Percentiles rank a stretch among this genome's conserved stretches.
Conservation (phyloP, 176 grass and related monocot species). For the Puya raimondii region DNA sequence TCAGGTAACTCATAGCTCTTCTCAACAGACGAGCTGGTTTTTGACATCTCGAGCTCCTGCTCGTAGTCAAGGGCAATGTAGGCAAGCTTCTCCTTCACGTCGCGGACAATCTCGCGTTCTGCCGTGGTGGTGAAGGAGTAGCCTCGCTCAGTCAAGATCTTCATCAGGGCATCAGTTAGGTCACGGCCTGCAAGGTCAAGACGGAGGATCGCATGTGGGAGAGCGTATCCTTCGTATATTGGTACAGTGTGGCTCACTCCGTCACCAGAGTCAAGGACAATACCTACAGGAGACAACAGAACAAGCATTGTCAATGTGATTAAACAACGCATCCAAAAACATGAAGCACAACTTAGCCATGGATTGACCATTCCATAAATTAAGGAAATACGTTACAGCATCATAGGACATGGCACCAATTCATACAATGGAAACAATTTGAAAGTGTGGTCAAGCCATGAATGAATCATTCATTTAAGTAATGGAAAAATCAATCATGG, state of each 20-base stretch:
- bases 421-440: background rate
- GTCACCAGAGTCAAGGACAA: constrained; percentile 6
- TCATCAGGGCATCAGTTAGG: constrained; percentile 20
- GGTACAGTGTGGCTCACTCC: constrained; percentile 14
- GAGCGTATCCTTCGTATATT: constrained; percentile 3
- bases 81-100: constrained; percentile 14
- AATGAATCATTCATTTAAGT: background rate
- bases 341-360: background rate
- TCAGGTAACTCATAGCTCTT: constrained; percentile 17
- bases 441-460: background rate
- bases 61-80: constrained; percentile 20
- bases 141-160: constrained; percentile 21
- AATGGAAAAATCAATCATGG: background rate
- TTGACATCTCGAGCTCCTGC: constrained; percentile 11
- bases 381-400: no score
- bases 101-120: constrained; percentile 16
- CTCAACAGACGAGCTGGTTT: constrained; percentile 14
- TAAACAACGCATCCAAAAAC: background rate
- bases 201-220: constrained; percentile 7
- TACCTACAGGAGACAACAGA: background rate
- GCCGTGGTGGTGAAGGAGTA: constrained; percentile 15
- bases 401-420: background rate
- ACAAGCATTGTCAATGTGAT: background rate
- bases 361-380: no score
- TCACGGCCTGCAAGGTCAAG: constrained; percentile 9